Base-by-base conservation (phyloP, 805 yeast species). In the Zygosaccharomyces rouxii region DNA sequence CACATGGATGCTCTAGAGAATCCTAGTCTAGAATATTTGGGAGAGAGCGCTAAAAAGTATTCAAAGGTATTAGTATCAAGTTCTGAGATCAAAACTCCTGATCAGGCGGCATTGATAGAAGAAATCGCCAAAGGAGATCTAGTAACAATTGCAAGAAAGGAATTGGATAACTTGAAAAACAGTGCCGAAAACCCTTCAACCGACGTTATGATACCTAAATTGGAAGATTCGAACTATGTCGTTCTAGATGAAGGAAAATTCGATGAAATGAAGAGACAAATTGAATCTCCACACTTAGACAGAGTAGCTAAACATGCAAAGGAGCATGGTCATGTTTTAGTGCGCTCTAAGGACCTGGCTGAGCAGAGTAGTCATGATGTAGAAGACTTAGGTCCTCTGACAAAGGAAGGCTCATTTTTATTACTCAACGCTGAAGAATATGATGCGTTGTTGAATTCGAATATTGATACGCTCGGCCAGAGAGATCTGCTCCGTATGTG, bases 131-230 rank as follows among this genome's bases (percentile, higher is more conserved):
- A 23, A 7, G n/a, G 37, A 7, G 49, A 43, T 1, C 39, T 46
- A 11, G 28, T 31, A 2, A 41, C 51, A 13, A 19, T 50, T 5
- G 18, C 48, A n/a, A 28, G 26, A 1, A 51, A 47, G 3, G 68
- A 67, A 21, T 56, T 60, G 26, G 55, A 60, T 30, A 44, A 48
- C 1, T 43, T 68, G 35, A 52, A 58, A 25, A 22, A 52, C 1
- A 39, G 39, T 11, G 54, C 52, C 5, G 56, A 63, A 16, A 40
- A 54, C 14, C 71, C 71, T 18, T 41, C 63, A 1, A 29, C 21
- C 11, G 59, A 47, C 28, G 55, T 29, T 19, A 33, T 64, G 26
- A 35, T 42, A 10, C 39, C 45, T 13, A 60, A 51, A 23, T 67
- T 67, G 54, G n/a, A 26, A 3, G 30, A 26, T 5, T 19, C 35